These are phyloP conservation scores for Candida parachauliodes DNA, from an alignment of 805 yeast genomes.

Conservation along the genomic window DNA sequence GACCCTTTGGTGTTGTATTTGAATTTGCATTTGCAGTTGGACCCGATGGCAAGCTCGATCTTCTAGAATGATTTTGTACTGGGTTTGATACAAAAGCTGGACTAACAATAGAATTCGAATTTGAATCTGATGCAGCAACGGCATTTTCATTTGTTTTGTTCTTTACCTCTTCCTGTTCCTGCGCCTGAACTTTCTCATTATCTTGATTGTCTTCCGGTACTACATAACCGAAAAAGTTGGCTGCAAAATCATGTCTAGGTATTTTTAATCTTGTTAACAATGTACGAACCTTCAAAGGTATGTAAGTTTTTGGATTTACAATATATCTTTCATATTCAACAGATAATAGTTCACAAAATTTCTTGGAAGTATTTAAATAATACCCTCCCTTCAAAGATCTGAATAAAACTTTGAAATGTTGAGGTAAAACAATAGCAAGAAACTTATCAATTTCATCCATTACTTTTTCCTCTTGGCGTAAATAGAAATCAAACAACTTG, in stretches of 20 bases:
- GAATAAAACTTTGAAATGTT: constrained; percentile 1
- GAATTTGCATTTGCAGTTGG: too few species aligned
- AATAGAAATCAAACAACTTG: constrained; percentile 1
- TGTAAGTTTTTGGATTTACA: background rate
- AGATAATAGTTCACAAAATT: constrained; percentile 6
- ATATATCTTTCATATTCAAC: constrained; percentile 3
- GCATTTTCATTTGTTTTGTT: too few species aligned
- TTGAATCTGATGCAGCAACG: too few species aligned
- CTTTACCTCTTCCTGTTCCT: too few species aligned
- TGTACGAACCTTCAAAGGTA: background rate
- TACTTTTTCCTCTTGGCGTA: background rate
- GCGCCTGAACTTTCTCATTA: too few species aligned
- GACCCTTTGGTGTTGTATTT: too few species aligned
- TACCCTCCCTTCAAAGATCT: constrained; percentile 4
- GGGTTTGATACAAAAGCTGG: too few species aligned
- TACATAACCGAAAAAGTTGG: background rate
- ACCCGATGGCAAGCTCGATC: too few species aligned
- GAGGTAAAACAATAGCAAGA: background rate
- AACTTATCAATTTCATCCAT: constrained; percentile 6
- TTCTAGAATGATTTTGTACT: too few species aligned
- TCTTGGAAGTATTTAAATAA: background rate
- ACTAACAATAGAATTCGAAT: too few species aligned
- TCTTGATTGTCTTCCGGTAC: too few species aligned
- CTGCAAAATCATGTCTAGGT: background rate
- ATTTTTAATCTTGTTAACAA: background rate